Evolutionary conservation across 768 basidiomycete genomes (phyloP).

Genomic region (Suillus placidus): DNA sequence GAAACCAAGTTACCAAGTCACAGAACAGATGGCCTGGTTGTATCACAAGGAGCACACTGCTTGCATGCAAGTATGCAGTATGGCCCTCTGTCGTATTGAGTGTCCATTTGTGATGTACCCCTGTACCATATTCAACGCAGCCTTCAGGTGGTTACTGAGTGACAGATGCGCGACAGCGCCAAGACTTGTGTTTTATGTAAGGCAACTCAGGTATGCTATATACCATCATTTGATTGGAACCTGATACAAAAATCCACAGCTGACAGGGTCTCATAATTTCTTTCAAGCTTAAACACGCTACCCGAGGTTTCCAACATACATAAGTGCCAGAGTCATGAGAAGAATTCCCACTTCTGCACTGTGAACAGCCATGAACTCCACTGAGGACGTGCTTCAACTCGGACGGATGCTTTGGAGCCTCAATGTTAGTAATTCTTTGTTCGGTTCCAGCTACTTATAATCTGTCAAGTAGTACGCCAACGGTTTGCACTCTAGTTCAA

Average conservation of each 20-base stretch:
- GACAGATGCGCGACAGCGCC: background rate
- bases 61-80: background rate
- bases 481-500: background rate
- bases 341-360: background rate
- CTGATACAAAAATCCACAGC: background rate
- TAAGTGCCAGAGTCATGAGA: constrained; percentile 1
- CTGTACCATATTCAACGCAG: background rate
- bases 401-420: background rate
- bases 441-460: background rate
- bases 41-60: background rate
- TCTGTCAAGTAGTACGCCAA: constrained; percentile 3
- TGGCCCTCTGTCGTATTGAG: background rate
- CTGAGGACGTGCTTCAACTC: background rate
- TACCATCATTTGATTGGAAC: background rate
- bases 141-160: background rate
- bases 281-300: background rate
- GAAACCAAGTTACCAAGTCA: background rate
- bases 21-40: background rate
- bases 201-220: background rate
- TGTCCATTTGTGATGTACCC: background rate
- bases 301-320: background rate
- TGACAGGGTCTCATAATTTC: background rate
- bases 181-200: background rate
- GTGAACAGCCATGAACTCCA: background rate
- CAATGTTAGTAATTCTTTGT: background rate